Evolutionary conservation across 106 monocot genomes (phyloP), one percentile per base, ranked within the genome.

Genomic region (Dendrobium catenatum): DNA sequence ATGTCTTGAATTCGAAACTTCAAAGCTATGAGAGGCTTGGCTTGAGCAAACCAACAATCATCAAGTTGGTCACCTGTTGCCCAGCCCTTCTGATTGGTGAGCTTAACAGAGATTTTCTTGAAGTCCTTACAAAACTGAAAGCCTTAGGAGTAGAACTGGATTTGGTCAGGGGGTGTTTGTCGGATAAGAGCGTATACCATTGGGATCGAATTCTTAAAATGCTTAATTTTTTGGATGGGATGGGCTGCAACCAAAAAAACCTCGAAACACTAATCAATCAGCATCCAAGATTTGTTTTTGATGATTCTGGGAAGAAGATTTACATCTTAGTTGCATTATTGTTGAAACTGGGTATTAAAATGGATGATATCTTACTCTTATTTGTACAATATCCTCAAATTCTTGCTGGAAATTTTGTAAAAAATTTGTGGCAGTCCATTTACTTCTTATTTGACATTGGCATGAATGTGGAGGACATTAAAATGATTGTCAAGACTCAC

Each of bases 221-320:
- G 80, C 86, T 94, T 15, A 75, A 83, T 0, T 94, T 94, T 81
- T 81, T 94, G 31, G 78, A 82, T 75, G 80, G 76, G 5, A 88
- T 94, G 85, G 80, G 86, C 43, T 91, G 83, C 67, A 82, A 72
- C 18, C 81, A 87, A 49, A 85, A 82, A 20, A 76, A 88, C 26
- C 72, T 94, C 77, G 73, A 79, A 66, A 82, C 66, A 19, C 59
- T 91, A 47, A 82, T 91, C 55, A 84, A 83, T 72, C 80, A 82
- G 15, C 85, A 93, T 59, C 96, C 96, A 0, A 86, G 81, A 86
- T 93, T 96, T 79, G 58, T 94, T 78, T 94, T 96, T 77, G 79
- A 93, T 79, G 89, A 94, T 78, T 96, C 93, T 26, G 96, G 96
- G 54, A 96, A 91, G 78, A 93, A 94, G 76, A 87, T 96, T 66